A percentile compares a stretch with the other conserved stretches of the same genome.
Conservation (phyloP, 306 rosid species). For the Cicer chorassanicum region DNA sequence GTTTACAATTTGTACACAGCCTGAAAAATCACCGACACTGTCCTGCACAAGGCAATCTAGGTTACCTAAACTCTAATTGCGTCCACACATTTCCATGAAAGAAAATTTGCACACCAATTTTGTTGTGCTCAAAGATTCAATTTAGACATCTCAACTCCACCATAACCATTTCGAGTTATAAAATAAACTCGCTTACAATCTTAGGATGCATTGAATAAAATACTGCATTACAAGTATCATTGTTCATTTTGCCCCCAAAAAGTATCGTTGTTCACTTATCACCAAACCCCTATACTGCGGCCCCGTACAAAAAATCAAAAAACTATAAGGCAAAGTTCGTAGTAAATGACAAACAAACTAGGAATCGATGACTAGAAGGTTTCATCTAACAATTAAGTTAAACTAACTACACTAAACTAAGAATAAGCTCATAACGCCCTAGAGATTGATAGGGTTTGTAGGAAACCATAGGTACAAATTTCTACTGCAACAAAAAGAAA, state of each 20-base stretch:
- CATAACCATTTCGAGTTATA: neutral
- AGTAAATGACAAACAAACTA: neutral
- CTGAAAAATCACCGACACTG: too few species aligned
- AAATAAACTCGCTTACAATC: neutral
- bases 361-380: neutral
- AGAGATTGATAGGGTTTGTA: constrained; percentile 15
- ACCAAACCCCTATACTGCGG: neutral
- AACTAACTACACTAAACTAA: constrained; percentile 15
- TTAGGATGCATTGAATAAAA: constrained; percentile 3
- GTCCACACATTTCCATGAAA: constrained; percentile 5
- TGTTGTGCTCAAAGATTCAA: neutral
- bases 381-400: constrained; percentile 21
- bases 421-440: neutral
- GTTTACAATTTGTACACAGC: too few species aligned
- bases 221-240: constrained; percentile 3
- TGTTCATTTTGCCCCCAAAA: neutral
- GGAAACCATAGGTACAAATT: constrained; percentile 15
- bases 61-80: neutral
- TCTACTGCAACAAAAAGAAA: constrained; percentile 20
- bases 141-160: neutral
- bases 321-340: neutral
- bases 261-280: neutral
- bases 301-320: neutral
- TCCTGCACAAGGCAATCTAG: too few species aligned
- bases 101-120: neutral